Evolutionary conservation across 148 eudicot genomes (phyloP).

Genomic region (Chenopodium quinoa): DNA sequence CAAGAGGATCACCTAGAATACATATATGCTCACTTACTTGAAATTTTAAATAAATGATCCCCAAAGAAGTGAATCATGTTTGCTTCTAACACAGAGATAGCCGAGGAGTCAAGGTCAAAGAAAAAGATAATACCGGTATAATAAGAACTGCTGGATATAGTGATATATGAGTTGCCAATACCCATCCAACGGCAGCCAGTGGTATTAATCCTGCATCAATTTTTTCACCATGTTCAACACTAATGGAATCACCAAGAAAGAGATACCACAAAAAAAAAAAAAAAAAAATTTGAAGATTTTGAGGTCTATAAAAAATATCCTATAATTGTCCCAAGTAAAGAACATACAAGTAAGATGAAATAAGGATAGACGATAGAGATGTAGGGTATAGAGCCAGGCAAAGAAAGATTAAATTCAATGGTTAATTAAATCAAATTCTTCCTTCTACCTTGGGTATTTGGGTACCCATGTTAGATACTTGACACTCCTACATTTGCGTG

Average conservation of each 20-base stretch:
- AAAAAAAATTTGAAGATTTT: background rate
- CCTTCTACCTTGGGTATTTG: background rate
- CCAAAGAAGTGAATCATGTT: background rate
- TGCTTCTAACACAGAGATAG: background rate
- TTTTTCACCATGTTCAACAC: slow-evolving; percentile 23
- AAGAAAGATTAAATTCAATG: background rate
- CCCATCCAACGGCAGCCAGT: slow-evolving; percentile 93
- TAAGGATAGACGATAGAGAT: background rate
- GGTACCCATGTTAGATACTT: background rate
- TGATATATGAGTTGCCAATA: slow-evolving; percentile 81
- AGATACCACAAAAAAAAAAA: background rate
- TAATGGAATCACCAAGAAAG: background rate
- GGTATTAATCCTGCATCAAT: slow-evolving; percentile 62
- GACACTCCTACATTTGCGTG: background rate
- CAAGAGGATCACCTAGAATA: slow-evolving; percentile 62
- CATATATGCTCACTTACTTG: background rate
- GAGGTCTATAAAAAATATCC: background rate
- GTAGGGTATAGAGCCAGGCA: background rate
- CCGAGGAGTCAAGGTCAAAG: slow-evolving; percentile 8
- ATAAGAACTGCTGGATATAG: slow-evolving; percentile 77
- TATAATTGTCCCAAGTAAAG: background rate
- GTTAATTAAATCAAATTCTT: background rate
- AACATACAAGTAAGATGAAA: background rate
- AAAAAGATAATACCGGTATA: slow-evolving; percentile 64
- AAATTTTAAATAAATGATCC: background rate